Evolutionary conservation across 1,284 basidiomycete genomes (phyloP), one percentile per base, ranked within the genome.

Genomic region (Trametes pubescens): DNA sequence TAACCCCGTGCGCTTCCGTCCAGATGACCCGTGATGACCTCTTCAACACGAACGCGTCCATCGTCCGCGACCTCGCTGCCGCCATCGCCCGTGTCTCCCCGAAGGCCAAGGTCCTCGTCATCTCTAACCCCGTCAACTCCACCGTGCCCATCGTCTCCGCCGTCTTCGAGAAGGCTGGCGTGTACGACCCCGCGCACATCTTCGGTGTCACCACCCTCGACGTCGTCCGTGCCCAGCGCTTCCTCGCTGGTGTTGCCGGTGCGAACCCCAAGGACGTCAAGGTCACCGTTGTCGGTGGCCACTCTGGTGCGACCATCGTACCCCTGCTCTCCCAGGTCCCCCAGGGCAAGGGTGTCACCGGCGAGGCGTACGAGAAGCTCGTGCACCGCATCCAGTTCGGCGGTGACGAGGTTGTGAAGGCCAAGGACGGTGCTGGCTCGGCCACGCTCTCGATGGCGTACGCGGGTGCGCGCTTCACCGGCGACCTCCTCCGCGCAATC

Each of bases 1-100:
- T 78, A 68, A 78, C 78, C 67, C 64, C 75, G 73, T 11, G 2
- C 70, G 62, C 35, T 56, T 70, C 13, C 38, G 6, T 21, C 43
- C 22, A 91, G 90, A 95, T 95, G 95, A 95, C 92, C 81, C 95
- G 98, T 82, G 97, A 99, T 78, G 97, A 99, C 79, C 93, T 99
- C 68, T 99, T 99, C 91, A 97, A 96, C 84, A 96, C 94, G 70
- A 96, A 97, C 78, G 95, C 95, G 60, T 95, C 93, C 67, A 97
- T 99, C 78, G 95, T 98, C 74, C 94, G 96, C 62, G 96, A 98
- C 84, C 92, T 99, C 69, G 96, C 97, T 57, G 82, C 91, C 67
- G 91, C 94, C 37, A 88, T 96, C 68, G 94, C 90, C 73, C 91
- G 94, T 72, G 90, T 94, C 65, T 82, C 93, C 55, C 97, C 97